phyloP scores from a whole-genome alignment of 805 yeast species.

The Metschnikowia cerradonensis region DNA sequence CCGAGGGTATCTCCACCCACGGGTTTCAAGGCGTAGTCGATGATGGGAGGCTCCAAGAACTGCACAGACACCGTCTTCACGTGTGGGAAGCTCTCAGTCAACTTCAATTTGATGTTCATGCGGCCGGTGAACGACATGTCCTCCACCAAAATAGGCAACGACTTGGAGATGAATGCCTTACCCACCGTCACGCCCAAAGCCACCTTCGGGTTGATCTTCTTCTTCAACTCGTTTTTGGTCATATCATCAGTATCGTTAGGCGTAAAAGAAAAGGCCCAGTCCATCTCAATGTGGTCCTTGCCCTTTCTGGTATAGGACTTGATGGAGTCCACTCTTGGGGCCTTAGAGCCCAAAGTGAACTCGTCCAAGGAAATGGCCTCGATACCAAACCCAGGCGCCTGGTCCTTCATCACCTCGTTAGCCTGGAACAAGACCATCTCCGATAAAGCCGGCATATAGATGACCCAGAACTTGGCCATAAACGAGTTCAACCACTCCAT shows the following conservation, averaged over 20 bases:
- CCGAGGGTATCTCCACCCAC: slow-evolving; percentile 90
- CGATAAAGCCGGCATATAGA: slow-evolving; percentile 81
- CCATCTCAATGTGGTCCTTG: slow-evolving; percentile 69
- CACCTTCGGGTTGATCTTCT: slow-evolving; percentile 74
- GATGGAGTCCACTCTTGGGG: slow-evolving; percentile 70
- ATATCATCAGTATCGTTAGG: slow-evolving; percentile 81
- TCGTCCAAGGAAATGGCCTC: slow-evolving; percentile 70
- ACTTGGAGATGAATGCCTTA: slow-evolving; percentile 73
- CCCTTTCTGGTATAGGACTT: slow-evolving; percentile 71
- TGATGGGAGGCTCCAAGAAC: slow-evolving; percentile 71
- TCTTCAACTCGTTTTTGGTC: slow-evolving; percentile 70
- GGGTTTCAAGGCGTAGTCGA: slow-evolving; percentile 78
- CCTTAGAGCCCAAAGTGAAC: slow-evolving; percentile 75
- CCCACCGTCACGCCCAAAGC: slow-evolving; percentile 79
- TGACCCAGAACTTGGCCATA: slow-evolving; percentile 79
- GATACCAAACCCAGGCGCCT: slow-evolving; percentile 81
- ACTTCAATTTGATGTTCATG: slow-evolving; percentile 57
- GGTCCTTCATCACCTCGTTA: slow-evolving; percentile 62
- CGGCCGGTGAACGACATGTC: slow-evolving; percentile 74
- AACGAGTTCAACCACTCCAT: slow-evolving; percentile 81
- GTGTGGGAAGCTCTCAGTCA: slow-evolving; percentile 71
- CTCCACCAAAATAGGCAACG: slow-evolving; percentile 74
- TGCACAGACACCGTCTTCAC: slow-evolving; percentile 67
- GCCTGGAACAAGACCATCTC: slow-evolving; percentile 69
- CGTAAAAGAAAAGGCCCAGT: slow-evolving; percentile 76